A percentile compares a stretch with the other conserved stretches of the same genome.
Conservation (phyloP, 2,329 filamentous ascomycete species). For the Cytospora chrysosperma region DNA sequence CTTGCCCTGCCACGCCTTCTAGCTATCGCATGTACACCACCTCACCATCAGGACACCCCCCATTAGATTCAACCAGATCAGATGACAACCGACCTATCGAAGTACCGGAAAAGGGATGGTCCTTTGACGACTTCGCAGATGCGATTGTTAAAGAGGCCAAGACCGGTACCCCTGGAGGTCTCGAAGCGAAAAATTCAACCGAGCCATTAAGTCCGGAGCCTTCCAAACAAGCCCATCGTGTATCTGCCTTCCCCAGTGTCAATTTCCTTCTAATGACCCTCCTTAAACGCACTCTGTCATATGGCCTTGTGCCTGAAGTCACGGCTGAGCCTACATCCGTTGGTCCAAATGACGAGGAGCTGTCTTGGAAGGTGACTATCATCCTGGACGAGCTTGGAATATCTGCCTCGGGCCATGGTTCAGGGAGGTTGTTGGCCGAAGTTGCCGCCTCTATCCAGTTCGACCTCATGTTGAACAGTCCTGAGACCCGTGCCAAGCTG, state of each 20-base stretch:
- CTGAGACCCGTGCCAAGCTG: background rate
- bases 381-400: conserved; percentile 5
- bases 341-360: background rate
- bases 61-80: background rate
- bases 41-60: background rate
- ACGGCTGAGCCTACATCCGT: background rate
- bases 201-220: background rate
- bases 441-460: conserved; percentile 6
- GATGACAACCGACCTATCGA: background rate
- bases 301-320: conserved; percentile 8
- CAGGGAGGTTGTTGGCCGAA: background rate
- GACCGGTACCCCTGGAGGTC: too few species aligned
- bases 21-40: background rate
- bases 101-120: background rate
- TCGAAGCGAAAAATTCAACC: background rate
- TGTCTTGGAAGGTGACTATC: conserved; percentile 3
- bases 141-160: background rate
- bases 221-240: background rate
- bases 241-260: background rate
- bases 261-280: background rate
- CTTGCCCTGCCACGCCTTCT: background rate
- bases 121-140: background rate
- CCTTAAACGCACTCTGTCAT: background rate
- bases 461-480: background rate
- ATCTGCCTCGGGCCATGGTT: background rate